Evolutionary conservation across 2,329 filamentous ascomycete genomes (phyloP).

Genomic region (Verticillium albo-atrum): DNA sequence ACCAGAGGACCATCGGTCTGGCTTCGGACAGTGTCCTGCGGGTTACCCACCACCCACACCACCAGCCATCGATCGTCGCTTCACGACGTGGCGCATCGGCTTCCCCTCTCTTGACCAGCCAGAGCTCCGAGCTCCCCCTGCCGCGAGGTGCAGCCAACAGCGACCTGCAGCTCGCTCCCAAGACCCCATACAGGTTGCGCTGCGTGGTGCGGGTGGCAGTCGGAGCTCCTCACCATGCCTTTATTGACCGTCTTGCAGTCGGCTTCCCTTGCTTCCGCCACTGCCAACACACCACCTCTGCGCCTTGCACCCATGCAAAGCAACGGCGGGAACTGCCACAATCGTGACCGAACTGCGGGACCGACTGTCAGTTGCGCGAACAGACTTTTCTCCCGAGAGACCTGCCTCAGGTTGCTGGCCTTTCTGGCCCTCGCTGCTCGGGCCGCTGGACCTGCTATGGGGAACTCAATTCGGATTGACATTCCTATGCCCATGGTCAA

Average conservation of each 20-base stretch:
- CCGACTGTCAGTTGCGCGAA: neutral
- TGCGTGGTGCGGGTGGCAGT: neutral
- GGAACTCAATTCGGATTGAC: neutral
- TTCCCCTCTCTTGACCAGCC: neutral
- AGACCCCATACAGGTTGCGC: neutral
- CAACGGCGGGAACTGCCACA: neutral
- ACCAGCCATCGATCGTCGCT: neutral
- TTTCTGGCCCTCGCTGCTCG: neutral
- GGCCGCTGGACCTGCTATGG: neutral
- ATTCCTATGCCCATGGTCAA: neutral
- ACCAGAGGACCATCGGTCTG: neutral
- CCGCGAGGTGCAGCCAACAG: neutral
- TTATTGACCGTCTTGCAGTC: constrained; percentile 4
- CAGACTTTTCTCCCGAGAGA: neutral
- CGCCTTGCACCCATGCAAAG: neutral
- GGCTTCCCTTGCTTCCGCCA: constrained; percentile 7
- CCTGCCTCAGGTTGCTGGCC: neutral
- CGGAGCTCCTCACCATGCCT: neutral
- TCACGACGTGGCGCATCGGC: neutral
- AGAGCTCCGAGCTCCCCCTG: neutral
- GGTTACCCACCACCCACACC: neutral
- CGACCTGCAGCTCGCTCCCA: neutral
- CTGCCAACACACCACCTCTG: constrained; percentile 9
- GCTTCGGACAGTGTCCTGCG: neutral
- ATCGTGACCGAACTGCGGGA: neutral